A percentile compares a stretch with the other conserved stretches of the same genome.
These are phyloP conservation scores for Xylaria palmicola DNA, from an alignment of 495 filamentous ascomycete species.

Conservation along the genomic window DNA sequence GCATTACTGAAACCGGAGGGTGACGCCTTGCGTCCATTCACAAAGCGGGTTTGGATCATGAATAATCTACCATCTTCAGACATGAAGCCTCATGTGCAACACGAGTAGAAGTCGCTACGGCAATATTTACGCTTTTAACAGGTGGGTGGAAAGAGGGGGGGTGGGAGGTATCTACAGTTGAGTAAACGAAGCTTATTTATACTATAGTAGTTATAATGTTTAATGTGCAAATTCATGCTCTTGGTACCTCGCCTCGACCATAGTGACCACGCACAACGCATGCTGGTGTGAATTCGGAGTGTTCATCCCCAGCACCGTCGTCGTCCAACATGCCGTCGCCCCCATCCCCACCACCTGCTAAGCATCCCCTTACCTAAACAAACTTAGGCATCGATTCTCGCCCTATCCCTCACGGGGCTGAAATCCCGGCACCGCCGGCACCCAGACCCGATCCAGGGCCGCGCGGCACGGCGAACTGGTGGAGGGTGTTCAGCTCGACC, in stretches of 20 bases:
- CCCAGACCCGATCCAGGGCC: conserved; percentile 27
- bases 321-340: not conserved
- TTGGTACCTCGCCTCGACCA: too few species aligned
- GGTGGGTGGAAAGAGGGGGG: not conserved
- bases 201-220: too few species aligned
- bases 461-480: conserved; percentile 37
- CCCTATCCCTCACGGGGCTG: too few species aligned
- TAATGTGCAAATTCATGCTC: too few species aligned
- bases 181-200: not conserved
- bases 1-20: too few species aligned
- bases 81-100: too few species aligned
- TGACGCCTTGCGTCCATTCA: too few species aligned
- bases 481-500: conserved; percentile 43
- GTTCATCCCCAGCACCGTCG: not conserved
- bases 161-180: not conserved
- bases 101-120: too few species aligned
- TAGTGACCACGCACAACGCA: too few species aligned
- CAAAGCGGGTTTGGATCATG: too few species aligned
- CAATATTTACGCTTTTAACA: not conserved
- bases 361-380: not conserved
- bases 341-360: not conserved
- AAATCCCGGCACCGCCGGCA: conserved; percentile 10
- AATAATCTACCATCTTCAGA: too few species aligned
- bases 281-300: not conserved
- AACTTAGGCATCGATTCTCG: too few species aligned